A percentile compares a stretch with the other conserved stretches of the same genome.
Conservation (phyloP, 163 green algal species). For the Volvox carteri region DNA sequence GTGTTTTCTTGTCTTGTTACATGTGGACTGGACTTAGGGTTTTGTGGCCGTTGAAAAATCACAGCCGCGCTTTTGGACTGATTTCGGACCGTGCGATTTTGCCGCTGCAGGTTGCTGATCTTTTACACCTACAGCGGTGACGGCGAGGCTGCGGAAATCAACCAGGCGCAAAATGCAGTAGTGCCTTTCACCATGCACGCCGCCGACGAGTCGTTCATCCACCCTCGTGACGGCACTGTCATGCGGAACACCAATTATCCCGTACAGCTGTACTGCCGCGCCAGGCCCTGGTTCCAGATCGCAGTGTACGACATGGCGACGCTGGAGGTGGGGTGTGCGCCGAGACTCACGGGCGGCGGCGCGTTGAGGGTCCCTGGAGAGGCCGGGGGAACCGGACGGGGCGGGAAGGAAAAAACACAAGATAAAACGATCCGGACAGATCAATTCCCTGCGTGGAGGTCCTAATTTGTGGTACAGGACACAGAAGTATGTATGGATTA, state of each 20-base stretch:
- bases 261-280: slow-evolving; percentile 69
- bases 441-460: too few species aligned
- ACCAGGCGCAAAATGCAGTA: slow-evolving; percentile 58
- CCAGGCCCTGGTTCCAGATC: slow-evolving; percentile 64
- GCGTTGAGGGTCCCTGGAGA: too few species aligned
- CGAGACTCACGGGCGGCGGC: not conserved
- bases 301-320: slow-evolving; percentile 63
- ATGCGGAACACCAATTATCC: slow-evolving; percentile 52
- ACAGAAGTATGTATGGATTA: too few species aligned
- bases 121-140: slow-evolving; percentile 68
- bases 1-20: too few species aligned
- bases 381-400: too few species aligned
- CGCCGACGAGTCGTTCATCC: slow-evolving; percentile 46
- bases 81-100: too few species aligned
- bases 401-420: too few species aligned
- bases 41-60: too few species aligned
- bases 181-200: slow-evolving; percentile 57
- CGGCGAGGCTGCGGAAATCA: slow-evolving; percentile 62
- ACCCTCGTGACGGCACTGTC: slow-evolving; percentile 42
- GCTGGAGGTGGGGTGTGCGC: slow-evolving; percentile 43
- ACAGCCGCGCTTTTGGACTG: too few species aligned
- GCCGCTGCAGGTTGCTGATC: slow-evolving; percentile 58
- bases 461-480: too few species aligned
- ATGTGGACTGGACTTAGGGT: too few species aligned
- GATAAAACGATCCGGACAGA: too few species aligned